These are phyloP conservation scores for Scheffersomyces coipomensis DNA, from an alignment of 805 yeast species.

Conservation along the genomic window DNA sequence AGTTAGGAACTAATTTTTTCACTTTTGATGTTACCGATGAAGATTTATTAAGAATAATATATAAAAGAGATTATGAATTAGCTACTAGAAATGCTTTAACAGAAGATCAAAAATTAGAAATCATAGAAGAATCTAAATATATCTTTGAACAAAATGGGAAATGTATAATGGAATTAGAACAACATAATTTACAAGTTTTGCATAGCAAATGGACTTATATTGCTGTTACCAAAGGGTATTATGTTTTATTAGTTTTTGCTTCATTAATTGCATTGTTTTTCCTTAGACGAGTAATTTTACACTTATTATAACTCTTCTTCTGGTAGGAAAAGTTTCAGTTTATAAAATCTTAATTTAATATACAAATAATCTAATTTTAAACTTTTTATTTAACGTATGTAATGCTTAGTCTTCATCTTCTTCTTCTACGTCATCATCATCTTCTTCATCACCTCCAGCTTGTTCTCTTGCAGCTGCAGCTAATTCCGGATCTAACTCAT, in stretches of 20 bases:
- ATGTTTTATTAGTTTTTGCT: slow-evolving; percentile 33
- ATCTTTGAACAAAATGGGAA: slow-evolving; percentile 62
- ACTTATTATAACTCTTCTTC: slow-evolving; percentile 3
- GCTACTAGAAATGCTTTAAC: slow-evolving; percentile 69
- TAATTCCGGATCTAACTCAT: slow-evolving; percentile 17
- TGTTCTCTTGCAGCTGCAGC: slow-evolving; percentile 11
- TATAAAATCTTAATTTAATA: too few species aligned
- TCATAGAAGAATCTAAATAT: slow-evolving; percentile 64
- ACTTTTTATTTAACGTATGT: too few species aligned
- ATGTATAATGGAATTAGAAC: slow-evolving; percentile 66
- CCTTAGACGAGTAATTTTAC: slow-evolving; percentile 28
- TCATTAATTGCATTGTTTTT: slow-evolving; percentile 30
- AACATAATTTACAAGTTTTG: slow-evolving; percentile 58
- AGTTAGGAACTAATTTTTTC: slow-evolving; percentile 68
- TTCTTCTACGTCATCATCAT: slow-evolving; percentile 11
- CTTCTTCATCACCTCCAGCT: slow-evolving; percentile 12
- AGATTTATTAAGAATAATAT: slow-evolving; percentile 58
- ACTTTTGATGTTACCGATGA: slow-evolving; percentile 69
- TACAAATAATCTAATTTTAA: too few species aligned
- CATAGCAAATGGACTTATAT: slow-evolving; percentile 55
- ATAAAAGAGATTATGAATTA: slow-evolving; percentile 76
- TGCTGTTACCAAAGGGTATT: slow-evolving; percentile 51
- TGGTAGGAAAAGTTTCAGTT: too few species aligned
- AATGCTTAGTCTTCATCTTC: slow-evolving; percentile 11
- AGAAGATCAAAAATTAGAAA: slow-evolving; percentile 67